A percentile compares a stretch with the other conserved stretches of the same genome.
Conservation (phyloP, 768 basidiomycete species). For the Sporobolomyces phaffii region DNA sequence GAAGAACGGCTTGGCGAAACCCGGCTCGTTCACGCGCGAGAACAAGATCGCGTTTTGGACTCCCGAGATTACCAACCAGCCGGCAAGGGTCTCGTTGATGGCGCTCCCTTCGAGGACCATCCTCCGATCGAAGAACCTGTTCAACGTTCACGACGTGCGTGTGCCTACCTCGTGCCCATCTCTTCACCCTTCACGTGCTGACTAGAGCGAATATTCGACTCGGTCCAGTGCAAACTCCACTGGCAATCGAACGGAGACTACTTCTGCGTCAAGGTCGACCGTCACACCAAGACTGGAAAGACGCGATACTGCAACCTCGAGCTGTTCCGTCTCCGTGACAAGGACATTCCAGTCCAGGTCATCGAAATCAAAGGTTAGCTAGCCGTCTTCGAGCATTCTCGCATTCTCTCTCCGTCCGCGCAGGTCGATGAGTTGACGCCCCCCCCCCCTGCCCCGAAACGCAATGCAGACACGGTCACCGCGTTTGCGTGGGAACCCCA, state of each 20-base stretch:
- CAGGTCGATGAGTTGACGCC: too few species aligned
- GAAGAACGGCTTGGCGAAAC: slow-evolving; percentile 42
- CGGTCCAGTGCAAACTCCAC: slow-evolving; percentile 84
- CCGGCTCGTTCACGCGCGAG: slow-evolving; percentile 53
- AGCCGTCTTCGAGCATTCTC: neutral
- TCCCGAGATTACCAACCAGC: slow-evolving; percentile 91
- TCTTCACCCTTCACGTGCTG: neutral
- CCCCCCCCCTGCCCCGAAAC: neutral
- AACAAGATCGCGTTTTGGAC: slow-evolving; percentile 98
- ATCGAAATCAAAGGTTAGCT: slow-evolving; percentile 84
- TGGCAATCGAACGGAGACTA: slow-evolving; percentile 99
- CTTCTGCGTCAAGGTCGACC: slow-evolving; percentile 97
- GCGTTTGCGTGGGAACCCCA: slow-evolving; percentile 99
- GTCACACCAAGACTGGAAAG: slow-evolving; percentile 97
- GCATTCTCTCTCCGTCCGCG: too few species aligned
- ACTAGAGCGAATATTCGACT: neutral
- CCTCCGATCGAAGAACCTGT: slow-evolving; percentile 89
- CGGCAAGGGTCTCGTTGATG: slow-evolving; percentile 89
- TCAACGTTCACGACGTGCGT: slow-evolving; percentile 91
- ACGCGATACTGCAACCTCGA: slow-evolving; percentile 97
- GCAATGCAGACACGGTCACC: slow-evolving; percentile 70
- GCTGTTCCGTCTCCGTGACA: slow-evolving; percentile 94
- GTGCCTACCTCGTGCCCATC: neutral
- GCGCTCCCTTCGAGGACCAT: slow-evolving; percentile 76
- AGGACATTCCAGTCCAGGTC: slow-evolving; percentile 94